Base-by-base conservation (phyloP, 306 rosid species). In the Medicago lupulina region DNA sequence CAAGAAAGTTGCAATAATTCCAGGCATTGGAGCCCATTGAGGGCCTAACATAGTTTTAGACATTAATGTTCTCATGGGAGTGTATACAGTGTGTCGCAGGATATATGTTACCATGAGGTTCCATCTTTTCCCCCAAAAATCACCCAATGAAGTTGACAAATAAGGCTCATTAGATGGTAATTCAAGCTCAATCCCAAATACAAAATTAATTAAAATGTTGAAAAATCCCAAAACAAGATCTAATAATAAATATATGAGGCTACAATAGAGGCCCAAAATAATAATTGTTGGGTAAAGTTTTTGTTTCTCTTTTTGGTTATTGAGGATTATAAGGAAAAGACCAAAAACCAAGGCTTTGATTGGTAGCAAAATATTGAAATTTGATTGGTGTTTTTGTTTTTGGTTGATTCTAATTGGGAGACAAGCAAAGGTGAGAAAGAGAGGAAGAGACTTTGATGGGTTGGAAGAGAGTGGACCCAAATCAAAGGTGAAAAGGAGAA, bases 111-210 rank as follows among this genome's bases (percentile, higher is more conserved):
- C 95, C 84, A 88, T 82, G 55, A 90, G 90, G 69, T 94, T 94
- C 98, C 93, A 91, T 39, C 97, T 75, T 6, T 81, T 87, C 10
- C 96, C 91, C 95, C 95, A 94, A 16, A 94, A 94, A 61, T 94
- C 93, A 40, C 84, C 88, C 14, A 94, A 82, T 0, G 97, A 88
- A 16, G 93, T 79, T 8, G 91, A 50, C 13, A 87, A 85, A 79
- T 88, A 87, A 0, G 97, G 97, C 23, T 91, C 85, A 53, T 88
- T 13, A 70, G 81, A 94, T 9, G 85, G 95, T 1, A 83, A 85
- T 44, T 88, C 90, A 1, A 93, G 67, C 74, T 84, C 83, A 36
- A 83, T 72, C 5, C 86, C 86, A 9, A 83, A 23, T 0, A 13
- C 0, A 47, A 49, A 64, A 16, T 65, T 46, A 39, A 72, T 50